Evolutionary conservation across 164 flowering plant species (phyloP).

Genomic region (Dillenia suffruticosa): DNA sequence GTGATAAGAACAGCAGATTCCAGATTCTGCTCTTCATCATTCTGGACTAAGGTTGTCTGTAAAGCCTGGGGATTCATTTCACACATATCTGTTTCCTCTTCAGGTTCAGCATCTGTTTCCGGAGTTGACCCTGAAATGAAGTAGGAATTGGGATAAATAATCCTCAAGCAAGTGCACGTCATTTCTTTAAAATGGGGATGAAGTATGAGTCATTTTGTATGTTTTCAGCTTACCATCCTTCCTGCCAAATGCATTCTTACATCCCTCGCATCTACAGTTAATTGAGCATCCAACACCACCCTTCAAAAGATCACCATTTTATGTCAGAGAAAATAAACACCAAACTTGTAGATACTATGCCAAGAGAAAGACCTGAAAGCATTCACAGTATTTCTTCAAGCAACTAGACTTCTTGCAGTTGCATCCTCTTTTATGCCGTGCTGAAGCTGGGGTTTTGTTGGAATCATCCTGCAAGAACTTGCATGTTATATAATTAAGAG

Average conservation of each 20-base stretch:
- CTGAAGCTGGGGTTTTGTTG: conserved; percentile 87
- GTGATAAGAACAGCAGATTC: conserved; percentile 40
- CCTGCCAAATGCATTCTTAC: conserved; percentile 73
- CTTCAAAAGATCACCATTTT: conserved; percentile 25
- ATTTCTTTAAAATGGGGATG: background rate
- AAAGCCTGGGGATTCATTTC: conserved; percentile 34
- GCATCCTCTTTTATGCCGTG: conserved; percentile 97
- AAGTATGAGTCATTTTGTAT: background rate
- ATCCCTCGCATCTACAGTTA: conserved; percentile 93
- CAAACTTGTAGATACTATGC: conserved; percentile 5
- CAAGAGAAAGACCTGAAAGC: conserved; percentile 78
- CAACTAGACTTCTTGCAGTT: conserved; percentile 98
- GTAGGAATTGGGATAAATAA: background rate
- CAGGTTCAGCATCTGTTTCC: conserved; percentile 43
- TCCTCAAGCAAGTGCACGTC: background rate
- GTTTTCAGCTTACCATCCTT: conserved; percentile 62
- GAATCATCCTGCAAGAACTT: conserved; percentile 59
- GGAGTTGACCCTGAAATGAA: conserved; percentile 29
- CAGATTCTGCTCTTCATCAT: conserved; percentile 36
- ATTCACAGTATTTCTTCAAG: conserved; percentile 96
- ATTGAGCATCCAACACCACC: conserved; percentile 98
- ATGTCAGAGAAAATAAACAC: conserved; percentile 14
- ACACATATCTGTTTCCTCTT: conserved; percentile 39
- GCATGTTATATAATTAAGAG: too few relatives aligned
- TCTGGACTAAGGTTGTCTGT: conserved; percentile 29